phyloP scores from a whole-genome alignment of 805 yeast species.

The Ogataea paraovalis region DNA sequence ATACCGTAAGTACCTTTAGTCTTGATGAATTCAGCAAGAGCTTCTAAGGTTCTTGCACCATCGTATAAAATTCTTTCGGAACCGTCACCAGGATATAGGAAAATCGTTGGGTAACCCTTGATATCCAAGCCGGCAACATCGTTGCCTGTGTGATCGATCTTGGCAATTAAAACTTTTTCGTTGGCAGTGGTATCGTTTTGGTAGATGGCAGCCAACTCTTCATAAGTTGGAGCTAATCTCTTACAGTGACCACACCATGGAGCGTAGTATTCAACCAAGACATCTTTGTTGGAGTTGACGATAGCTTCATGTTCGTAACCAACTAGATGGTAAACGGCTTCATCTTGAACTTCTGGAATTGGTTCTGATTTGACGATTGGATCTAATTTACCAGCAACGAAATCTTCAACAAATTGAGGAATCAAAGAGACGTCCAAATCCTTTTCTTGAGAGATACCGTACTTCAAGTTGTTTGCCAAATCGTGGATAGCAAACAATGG shows the following conservation, averaged over 20 bases:
- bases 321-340: slow-evolving; percentile 66
- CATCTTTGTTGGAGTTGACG: slow-evolving; percentile 61
- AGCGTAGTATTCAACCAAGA: slow-evolving; percentile 88
- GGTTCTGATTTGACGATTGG: slow-evolving; percentile 83
- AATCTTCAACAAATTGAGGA: slow-evolving; percentile 58
- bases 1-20: slow-evolving; percentile 60
- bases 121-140: slow-evolving; percentile 76
- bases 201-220: slow-evolving; percentile 75
- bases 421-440: slow-evolving; percentile 51
- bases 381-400: slow-evolving; percentile 56
- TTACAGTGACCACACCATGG: slow-evolving; percentile 99
- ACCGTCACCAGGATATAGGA: slow-evolving; percentile 83
- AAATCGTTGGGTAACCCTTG: slow-evolving; percentile 88
- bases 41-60: slow-evolving; percentile 71
- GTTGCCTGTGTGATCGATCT: slow-evolving; percentile 85
- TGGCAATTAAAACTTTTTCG: slow-evolving; percentile 68
- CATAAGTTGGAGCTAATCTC: slow-evolving; percentile 82
- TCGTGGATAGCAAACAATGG: slow-evolving; percentile 92
- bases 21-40: slow-evolving; percentile 65
- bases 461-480: slow-evolving; percentile 62
- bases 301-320: slow-evolving; percentile 77
- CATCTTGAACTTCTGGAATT: slow-evolving; percentile 78
- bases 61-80: slow-evolving; percentile 60
- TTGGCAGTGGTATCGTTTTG: slow-evolving; percentile 44
- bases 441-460: slow-evolving; percentile 61